Base-by-base conservation (phyloP, 495 filamentous ascomycete species). In the Talaromyces wortmannii region DNA sequence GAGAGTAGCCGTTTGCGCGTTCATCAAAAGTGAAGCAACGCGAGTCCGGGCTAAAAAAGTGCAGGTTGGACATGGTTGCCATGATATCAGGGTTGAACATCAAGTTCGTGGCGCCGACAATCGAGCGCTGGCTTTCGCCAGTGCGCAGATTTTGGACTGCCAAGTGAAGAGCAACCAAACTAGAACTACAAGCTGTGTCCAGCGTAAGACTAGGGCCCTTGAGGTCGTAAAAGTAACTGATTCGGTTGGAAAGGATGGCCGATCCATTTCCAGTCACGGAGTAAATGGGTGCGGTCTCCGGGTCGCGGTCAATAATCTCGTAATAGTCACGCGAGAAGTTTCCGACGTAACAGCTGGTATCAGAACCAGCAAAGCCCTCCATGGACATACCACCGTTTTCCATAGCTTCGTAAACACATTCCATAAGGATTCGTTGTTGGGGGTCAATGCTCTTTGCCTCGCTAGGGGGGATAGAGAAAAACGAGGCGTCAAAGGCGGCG, bases 391-490 rank as follows among this genome's bases (percentile, higher is more conserved):
- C 73, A n/a, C 57, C 60, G 61, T 78, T 80, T 57, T 85, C 81
- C 16, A 85, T 66, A 0, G 76, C 75, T 55, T 84, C 79, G 40
- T 83, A 86, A 13, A 76, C 68, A 4, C 71, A 64, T 59, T 85
- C 83, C 4, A 86, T 68, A 32, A 78, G 57, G 29, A 79, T 57
- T 8, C 73, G 61, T 16, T 72, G 67, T 30, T 62, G 55, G 0
- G 72, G 73, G 50, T 77, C 73, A 64, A 77, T 73, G 5, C 60
- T 60, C 17, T 57, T 65, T 50, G 80, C 72, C 61, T 84, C 74
- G 54, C 70, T 66, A 11, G 75, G 66, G 10, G 74, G 75, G 33
- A 84, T 78, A 45, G 70, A 73, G 62, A 84, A 83, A 59, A 84
- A 85, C 3, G 55, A 52, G 12, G 72, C 65, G 40, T 79, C 73